Evolutionary conservation across 2,329 filamentous ascomycete genomes (phyloP).

Genomic region (Herpomyces periplanetae): DNA sequence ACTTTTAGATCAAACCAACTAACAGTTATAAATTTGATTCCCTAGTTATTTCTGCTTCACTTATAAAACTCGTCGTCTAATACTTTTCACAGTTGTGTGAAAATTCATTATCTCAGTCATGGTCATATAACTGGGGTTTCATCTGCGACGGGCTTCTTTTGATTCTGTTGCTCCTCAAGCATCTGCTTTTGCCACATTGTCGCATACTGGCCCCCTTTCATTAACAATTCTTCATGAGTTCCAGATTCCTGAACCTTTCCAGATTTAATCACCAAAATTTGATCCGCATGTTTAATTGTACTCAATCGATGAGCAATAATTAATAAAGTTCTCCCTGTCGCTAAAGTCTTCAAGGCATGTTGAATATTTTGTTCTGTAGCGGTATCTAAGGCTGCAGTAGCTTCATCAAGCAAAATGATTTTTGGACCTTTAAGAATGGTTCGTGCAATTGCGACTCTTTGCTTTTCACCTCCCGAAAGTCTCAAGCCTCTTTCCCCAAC

Average conservation of each 20-base stretch:
- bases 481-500: constrained; percentile 63
- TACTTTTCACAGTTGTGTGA: too few relatives aligned
- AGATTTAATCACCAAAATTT: constrained; percentile 36
- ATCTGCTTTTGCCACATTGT: constrained; percentile 74
- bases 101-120: too few relatives aligned
- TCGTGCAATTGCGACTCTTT: constrained; percentile 64
- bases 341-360: constrained; percentile 38
- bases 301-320: constrained; percentile 72
- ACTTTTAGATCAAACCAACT: too few relatives aligned
- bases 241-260: constrained; percentile 40
- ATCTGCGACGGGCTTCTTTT: too few relatives aligned
- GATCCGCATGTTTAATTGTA: constrained; percentile 48
- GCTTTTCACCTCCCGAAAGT: constrained; percentile 63
- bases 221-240: constrained; percentile 34
- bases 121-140: too few relatives aligned
- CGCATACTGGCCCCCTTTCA: constrained; percentile 27
- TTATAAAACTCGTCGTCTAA: too few relatives aligned
- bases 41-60: too few relatives aligned
- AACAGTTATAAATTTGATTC: too few relatives aligned
- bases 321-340: constrained; percentile 53
- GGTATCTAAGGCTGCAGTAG: constrained; percentile 58
- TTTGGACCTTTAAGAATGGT: constrained; percentile 69
- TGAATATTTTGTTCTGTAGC: constrained; percentile 83
- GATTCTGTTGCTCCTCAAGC: constrained; percentile 30
- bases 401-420: constrained; percentile 73